Base-by-base conservation (phyloP, 148 eudicot species). In the Chenopodium album region DNA sequence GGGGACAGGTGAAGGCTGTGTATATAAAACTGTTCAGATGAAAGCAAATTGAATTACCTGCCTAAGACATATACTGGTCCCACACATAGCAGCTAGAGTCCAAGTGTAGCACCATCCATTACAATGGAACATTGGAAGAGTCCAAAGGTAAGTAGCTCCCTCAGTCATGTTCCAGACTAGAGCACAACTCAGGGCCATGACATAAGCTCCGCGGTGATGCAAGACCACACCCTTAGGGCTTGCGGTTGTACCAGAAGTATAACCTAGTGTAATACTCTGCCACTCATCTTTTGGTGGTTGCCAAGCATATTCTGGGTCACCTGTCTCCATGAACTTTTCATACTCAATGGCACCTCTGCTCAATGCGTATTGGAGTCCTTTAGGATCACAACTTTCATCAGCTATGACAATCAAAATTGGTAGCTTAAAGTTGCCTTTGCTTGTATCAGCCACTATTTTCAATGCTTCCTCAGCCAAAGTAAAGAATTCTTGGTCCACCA, bases 61-160 rank as follows among this genome's bases (percentile, higher is more conserved):
- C 70, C 98, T 89, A 78, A 95, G 97, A 90, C 99, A 95, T 83
- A 95, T 86, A 85, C 87, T 95, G 37, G 99, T 95, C 64, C 98
- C 98, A 80, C 92, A 93, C 44, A 95, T 85, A 76, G 99, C 99
- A 44, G 99, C 98, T 63, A 95, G 90, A 69, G 94, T 89, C 99
- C 99, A 95, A 29, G 98, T 44, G 85, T 87, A 95, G 85, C 99
- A 93, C 99, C 99, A 95, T 37, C 98, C 99, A 79, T 95, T 95
- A 82, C 99, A 95, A 81, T 95, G 99, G 76, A 95, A 95, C 98
- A 95, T 92, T 52, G 99, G 99, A 71, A 95, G 81, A 73, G 99
- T 95, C 99, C 99, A 95, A 54, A 95, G 85, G 78, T 95, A 93
- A 23, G 92, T 87, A 59, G 94, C 92, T 77, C 99, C 97, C 81